These are phyloP conservation scores for Zanthoxylum bungeanum DNA, from an alignment of 345 rosid species.

Conservation along the genomic window DNA sequence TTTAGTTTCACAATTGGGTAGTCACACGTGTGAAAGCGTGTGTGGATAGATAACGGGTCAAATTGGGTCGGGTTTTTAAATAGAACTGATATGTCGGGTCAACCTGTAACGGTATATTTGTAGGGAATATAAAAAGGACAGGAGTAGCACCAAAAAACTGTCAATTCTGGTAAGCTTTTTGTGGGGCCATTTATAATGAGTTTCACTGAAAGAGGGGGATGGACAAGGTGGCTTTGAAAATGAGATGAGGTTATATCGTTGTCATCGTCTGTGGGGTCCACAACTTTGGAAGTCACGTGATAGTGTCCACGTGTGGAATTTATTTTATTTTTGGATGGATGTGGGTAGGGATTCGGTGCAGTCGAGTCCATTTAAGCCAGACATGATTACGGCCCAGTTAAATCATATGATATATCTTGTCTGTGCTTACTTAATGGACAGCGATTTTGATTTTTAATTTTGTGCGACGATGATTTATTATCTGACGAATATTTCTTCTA, in stretches of 20 bases:
- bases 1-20: too few relatives aligned
- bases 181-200: slow-evolving; percentile 21
- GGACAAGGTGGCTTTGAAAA: too few relatives aligned
- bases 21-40: slow-evolving; percentile 36
- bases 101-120: too few relatives aligned
- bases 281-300: too few relatives aligned
- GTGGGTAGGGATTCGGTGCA: background rate
- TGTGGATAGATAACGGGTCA: background rate
- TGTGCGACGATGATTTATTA: background rate
- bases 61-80: slow-evolving; percentile 13
- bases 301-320: slow-evolving; percentile 13
- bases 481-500: background rate
- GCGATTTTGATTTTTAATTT: background rate
- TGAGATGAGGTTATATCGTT: too few relatives aligned
- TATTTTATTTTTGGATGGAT: background rate
- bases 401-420: background rate
- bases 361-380: background rate
- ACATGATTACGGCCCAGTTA: background rate
- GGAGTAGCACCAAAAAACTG: slow-evolving; percentile 19
- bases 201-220: slow-evolving; percentile 10
- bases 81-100: slow-evolving; percentile 7
- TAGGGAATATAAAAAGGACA: background rate
- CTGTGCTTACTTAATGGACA: background rate
- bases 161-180: slow-evolving; percentile 20
- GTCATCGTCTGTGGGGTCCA: slow-evolving; percentile 9